Evolutionary conservation across 1,139 yeast genomes (phyloP).

Genomic region (Taiozyma sp.): DNA sequence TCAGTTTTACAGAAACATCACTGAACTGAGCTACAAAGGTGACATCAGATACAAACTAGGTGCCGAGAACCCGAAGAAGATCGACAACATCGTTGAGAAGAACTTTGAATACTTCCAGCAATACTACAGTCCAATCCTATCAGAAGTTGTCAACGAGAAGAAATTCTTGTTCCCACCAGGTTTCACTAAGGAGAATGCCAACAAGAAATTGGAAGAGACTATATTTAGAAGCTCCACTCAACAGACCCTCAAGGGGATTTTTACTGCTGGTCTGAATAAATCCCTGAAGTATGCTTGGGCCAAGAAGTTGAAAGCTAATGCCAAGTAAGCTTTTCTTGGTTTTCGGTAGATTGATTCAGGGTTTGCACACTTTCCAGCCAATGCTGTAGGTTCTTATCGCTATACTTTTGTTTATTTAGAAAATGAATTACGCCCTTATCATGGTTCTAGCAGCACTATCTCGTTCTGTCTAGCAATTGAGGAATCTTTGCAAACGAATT

Average conservation of each 20-base stretch:
- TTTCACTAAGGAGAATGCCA: conserved; percentile 30
- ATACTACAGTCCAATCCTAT: conserved; percentile 64
- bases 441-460: too few relatives aligned
- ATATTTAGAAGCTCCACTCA: conserved; percentile 66
- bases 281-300: conserved; percentile 77
- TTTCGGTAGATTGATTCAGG: not conserved
- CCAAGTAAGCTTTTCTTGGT: not conserved
- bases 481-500: not conserved
- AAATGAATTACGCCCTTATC: too few relatives aligned
- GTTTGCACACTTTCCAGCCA: not conserved
- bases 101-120: conserved; percentile 66
- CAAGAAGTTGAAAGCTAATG: conserved; percentile 43
- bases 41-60: conserved; percentile 86
- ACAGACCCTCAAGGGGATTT: conserved; percentile 78
- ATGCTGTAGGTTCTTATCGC: not conserved
- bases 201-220: conserved; percentile 45
- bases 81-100: conserved; percentile 75
- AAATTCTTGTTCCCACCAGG: conserved; percentile 33
- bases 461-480: not conserved
- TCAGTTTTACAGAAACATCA: conserved; percentile 70
- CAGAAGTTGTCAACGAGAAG: conserved; percentile 36
- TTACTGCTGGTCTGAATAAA: conserved; percentile 80
- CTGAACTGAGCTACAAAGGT: conserved; percentile 82
- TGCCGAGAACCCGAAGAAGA: conserved; percentile 90
- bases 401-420: too few relatives aligned